Evolutionary conservation across 2,329 filamentous ascomycete genomes (phyloP).

Genomic region (Neophaeococcomyces mojaviensis): DNA sequence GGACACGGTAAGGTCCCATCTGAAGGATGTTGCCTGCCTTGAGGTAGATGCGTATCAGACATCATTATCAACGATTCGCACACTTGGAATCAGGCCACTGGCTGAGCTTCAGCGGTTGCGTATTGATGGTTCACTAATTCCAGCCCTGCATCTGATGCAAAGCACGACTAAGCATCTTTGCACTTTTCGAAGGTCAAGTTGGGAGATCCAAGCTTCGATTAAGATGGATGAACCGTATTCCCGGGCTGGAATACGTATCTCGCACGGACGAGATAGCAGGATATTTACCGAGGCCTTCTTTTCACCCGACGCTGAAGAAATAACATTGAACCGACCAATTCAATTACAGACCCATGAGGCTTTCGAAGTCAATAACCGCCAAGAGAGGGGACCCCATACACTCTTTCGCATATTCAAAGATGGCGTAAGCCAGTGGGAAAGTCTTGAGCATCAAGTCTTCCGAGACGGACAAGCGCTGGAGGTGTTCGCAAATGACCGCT

Average conservation of each 20-base stretch:
- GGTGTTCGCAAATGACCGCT: conserved; percentile 39
- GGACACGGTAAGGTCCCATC: conserved; percentile 28
- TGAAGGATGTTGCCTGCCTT: conserved; percentile 35
- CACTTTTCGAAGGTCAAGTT: neutral
- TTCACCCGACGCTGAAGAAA: too few species aligned
- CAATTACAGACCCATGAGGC: too few species aligned
- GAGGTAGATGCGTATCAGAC: conserved; percentile 21
- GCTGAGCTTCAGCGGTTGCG: conserved; percentile 1
- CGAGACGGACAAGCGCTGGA: conserved; percentile 38
- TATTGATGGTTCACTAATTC: conserved; percentile 5
- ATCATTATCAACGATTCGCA: conserved; percentile 3
- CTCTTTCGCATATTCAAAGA: too few species aligned
- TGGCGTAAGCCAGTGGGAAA: conserved; percentile 30
- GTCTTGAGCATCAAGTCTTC: conserved; percentile 33
- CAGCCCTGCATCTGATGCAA: too few species aligned
- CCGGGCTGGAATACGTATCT: conserved; percentile 13
- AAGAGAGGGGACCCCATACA: too few species aligned
- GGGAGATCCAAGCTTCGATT: conserved; percentile 5
- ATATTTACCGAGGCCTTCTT: too few species aligned
- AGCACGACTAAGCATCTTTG: too few species aligned
- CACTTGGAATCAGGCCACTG: conserved; percentile 2
- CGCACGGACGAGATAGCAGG: conserved; percentile 22
- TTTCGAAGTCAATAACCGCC: too few species aligned
- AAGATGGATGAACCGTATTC: neutral
- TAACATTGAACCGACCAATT: too few species aligned